A percentile compares a stretch with the other conserved stretches of the same genome.
phyloP scores from a whole-genome alignment of 2,329 filamentous ascomycete genomes.

The Penicillium sp. region DNA sequence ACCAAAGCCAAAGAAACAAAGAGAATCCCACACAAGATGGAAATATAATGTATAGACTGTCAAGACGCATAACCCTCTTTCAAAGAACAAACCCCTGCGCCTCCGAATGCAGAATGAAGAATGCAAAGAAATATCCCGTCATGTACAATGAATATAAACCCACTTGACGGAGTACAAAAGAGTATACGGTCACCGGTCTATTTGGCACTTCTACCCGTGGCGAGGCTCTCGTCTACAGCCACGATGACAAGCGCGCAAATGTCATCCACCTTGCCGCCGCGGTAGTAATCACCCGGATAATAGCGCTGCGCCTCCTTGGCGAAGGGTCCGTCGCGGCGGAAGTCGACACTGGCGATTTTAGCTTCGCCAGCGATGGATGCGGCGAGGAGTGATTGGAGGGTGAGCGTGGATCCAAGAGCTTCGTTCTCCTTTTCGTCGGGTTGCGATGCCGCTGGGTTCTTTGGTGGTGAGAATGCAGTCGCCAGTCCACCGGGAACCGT shows the following conservation, averaged over 20 bases:
- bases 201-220: background rate
- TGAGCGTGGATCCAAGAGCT: constrained; percentile 40
- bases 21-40: background rate
- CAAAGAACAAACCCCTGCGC: background rate
- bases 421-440: background rate
- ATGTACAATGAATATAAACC: background rate
- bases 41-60: constrained; percentile 5
- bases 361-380: constrained; percentile 78
- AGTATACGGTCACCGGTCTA: background rate
- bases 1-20: too few species aligned
- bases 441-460: background rate
- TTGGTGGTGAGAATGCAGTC: constrained; percentile 23
- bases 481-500: constrained; percentile 52
- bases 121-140: background rate
- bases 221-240: constrained; percentile 62
- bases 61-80: constrained; percentile 6
- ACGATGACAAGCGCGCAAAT: constrained; percentile 84
- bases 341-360: constrained; percentile 80
- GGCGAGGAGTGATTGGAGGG: constrained; percentile 77
- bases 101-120: constrained; percentile 12
- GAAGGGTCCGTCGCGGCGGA: constrained; percentile 84
- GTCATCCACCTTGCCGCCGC: constrained; percentile 92
- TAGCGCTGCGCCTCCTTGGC: constrained; percentile 89
- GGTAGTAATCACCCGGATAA: constrained; percentile 83
- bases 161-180: too few species aligned